Percentiles rank a stretch among this genome's conserved stretches.
phyloP scores from a whole-genome alignment of 1,139 yeast species.

The Taphrina flavorubra region DNA sequence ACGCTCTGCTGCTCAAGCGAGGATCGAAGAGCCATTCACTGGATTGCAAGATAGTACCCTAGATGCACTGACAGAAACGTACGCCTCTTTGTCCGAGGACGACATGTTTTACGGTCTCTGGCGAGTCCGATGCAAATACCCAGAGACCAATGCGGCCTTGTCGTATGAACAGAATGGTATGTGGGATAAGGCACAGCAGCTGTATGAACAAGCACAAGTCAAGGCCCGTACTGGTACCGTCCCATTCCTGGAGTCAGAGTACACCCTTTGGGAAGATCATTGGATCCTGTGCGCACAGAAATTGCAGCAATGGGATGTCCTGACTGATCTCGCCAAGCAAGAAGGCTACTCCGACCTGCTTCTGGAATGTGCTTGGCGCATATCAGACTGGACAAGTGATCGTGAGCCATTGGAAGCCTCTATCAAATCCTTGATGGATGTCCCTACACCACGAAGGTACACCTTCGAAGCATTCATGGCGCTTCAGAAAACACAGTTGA shows the following conservation, averaged over 20 bases:
- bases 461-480: slow-evolving; percentile 92
- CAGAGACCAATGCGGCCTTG: slow-evolving; percentile 89
- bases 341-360: slow-evolving; percentile 95
- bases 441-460: slow-evolving; percentile 96
- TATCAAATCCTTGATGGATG: slow-evolving; percentile 95
- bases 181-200: slow-evolving; percentile 92
- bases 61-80: slow-evolving; percentile 89
- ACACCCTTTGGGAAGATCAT: slow-evolving; percentile 97
- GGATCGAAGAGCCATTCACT: slow-evolving; percentile 62
- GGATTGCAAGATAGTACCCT: slow-evolving; percentile 77
- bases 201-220: slow-evolving; percentile 96
- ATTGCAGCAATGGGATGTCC: slow-evolving; percentile 96
- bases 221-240: slow-evolving; percentile 94
- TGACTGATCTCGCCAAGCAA: slow-evolving; percentile 95
- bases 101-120: slow-evolving; percentile 98
- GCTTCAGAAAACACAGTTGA: slow-evolving; percentile 91
- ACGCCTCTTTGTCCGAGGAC: slow-evolving; percentile 86
- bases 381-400: slow-evolving; percentile 97
- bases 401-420: slow-evolving; percentile 93
- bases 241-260: slow-evolving; percentile 95
- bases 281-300: slow-evolving; percentile 98
- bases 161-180: slow-evolving; percentile 94
- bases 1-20: slow-evolving; percentile 54
- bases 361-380: slow-evolving; percentile 98
- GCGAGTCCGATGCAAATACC: slow-evolving; percentile 93